Evolutionary conservation across 2,329 filamentous ascomycete genomes (phyloP).

Genomic region (Pezicula radicicola): DNA sequence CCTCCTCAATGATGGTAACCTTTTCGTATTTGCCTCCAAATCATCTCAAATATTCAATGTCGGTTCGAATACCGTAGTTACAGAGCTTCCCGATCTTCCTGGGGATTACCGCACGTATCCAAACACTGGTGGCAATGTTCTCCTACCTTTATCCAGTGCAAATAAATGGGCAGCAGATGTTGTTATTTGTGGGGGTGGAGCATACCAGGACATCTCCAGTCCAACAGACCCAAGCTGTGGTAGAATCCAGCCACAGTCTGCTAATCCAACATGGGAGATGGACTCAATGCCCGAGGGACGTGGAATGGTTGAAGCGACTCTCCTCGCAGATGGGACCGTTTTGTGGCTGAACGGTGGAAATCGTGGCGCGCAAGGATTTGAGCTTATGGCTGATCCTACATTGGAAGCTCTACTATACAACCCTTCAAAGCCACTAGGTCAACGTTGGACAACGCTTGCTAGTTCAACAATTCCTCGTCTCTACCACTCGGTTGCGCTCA

Average conservation of each 20-base stretch:
- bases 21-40: slow-evolving; percentile 56
- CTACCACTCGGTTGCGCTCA: slow-evolving; percentile 58
- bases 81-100: slow-evolving; percentile 47
- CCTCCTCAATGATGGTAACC: slow-evolving; percentile 50
- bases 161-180: slow-evolving; percentile 51
- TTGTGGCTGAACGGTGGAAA: slow-evolving; percentile 58
- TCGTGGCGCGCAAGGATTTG: slow-evolving; percentile 57
- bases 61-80: slow-evolving; percentile 38
- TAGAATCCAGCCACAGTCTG: slow-evolving; percentile 47
- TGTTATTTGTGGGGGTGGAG: slow-evolving; percentile 56
- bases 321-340: slow-evolving; percentile 58
- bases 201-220: slow-evolving; percentile 55
- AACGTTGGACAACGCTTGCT: slow-evolving; percentile 44
- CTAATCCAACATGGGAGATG: slow-evolving; percentile 50
- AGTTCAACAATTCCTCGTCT: slow-evolving; percentile 43
- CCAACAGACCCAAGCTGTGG: slow-evolving; percentile 58
- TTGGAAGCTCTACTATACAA: slow-evolving; percentile 56
- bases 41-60: slow-evolving; percentile 55
- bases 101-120: slow-evolving; percentile 58
- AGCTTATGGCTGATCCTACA: slow-evolving; percentile 49
- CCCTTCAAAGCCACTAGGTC: slow-evolving; percentile 44
- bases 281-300: slow-evolving; percentile 56
- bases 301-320: slow-evolving; percentile 57
- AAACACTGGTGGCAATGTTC: slow-evolving; percentile 56
- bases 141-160: slow-evolving; percentile 49